Percentiles rank a stretch among this genome's conserved stretches.
Conservation (phyloP, 2,329 filamentous ascomycete species). For the Paraconiothyrium sp. region DNA sequence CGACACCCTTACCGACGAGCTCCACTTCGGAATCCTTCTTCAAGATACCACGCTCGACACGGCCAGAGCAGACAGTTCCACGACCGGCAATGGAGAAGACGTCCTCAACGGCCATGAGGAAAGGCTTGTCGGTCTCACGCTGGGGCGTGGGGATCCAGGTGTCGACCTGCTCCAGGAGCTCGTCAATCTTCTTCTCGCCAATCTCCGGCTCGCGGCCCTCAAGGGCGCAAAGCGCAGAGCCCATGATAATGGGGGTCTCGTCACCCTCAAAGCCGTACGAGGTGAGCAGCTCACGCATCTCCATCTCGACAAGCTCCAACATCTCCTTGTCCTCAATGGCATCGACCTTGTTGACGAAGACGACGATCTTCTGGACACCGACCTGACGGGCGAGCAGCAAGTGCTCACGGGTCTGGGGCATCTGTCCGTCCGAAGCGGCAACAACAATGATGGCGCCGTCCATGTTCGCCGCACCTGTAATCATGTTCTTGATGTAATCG, state of each 20-base stretch:
- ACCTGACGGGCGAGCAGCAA: constrained; percentile 97
- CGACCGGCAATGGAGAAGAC: constrained; percentile 73
- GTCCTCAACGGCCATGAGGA: constrained; percentile 95
- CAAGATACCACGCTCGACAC: constrained; percentile 93
- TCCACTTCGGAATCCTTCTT: constrained; percentile 97
- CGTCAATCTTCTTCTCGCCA: constrained; percentile 86
- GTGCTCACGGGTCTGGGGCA: constrained; percentile 99
- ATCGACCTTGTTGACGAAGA: constrained; percentile 99
- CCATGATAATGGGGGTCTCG: constrained; percentile 96
- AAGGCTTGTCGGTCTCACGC: constrained; percentile 96
- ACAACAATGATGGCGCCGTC: constrained; percentile 99
- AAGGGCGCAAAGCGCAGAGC: constrained; percentile 93
- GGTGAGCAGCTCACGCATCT: constrained; percentile 96
- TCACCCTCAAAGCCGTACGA: constrained; percentile 98
- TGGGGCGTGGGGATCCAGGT: constrained; percentile 94
- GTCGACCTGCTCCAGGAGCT: constrained; percentile 89
- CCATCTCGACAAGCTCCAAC: constrained; percentile 99
- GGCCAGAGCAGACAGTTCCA: constrained; percentile 95
- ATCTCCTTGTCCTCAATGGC: constrained; percentile 97
- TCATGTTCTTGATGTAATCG: constrained; percentile 99
- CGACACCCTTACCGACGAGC: constrained; percentile 84
- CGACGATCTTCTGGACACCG: constrained; percentile 96
- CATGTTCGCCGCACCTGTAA: constrained; percentile 99
- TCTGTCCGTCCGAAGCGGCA: constrained; percentile 97
- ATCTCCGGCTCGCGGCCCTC: constrained; percentile 89